A percentile compares a stretch with the other conserved stretches of the same genome.
phyloP scores from a whole-genome alignment of 768 basidiomycete species.

The Dentipellis fragilis region DNA sequence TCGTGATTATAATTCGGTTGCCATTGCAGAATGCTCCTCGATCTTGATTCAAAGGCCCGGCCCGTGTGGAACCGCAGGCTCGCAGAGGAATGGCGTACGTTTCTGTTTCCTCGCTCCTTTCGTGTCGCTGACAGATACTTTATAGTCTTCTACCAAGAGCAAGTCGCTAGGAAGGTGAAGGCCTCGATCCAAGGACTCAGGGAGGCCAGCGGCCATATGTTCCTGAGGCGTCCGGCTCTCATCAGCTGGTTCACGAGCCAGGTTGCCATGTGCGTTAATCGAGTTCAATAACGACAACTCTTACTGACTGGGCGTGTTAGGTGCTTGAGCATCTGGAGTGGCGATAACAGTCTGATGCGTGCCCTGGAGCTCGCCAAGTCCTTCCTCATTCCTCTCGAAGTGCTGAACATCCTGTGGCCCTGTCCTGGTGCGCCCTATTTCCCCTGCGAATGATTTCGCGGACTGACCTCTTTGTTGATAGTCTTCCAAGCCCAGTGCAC shows the following conservation, averaged over 20 bases:
- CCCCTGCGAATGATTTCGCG: neutral
- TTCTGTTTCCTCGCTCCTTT: neutral
- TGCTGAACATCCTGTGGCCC: conserved; percentile 64
- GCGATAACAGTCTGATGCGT: conserved; percentile 44
- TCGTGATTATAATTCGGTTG: conserved; percentile 6
- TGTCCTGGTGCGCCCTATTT: conserved; percentile 29
- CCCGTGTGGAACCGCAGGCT: conserved; percentile 62
- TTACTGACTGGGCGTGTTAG: conserved; percentile 20
- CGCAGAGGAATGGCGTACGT: conserved; percentile 74
- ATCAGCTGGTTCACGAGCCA: conserved; percentile 42
- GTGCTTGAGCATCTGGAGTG: conserved; percentile 56
- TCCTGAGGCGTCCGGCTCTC: conserved; percentile 38
- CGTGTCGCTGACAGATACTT: conserved; percentile 1
- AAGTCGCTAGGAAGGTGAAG: conserved; percentile 53
- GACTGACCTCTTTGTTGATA: neutral
- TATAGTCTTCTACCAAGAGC: conserved; percentile 58
- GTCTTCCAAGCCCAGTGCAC: neutral
- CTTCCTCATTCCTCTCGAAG: conserved; percentile 53
- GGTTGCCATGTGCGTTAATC: conserved; percentile 41
- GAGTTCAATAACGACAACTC: too few relatives aligned
- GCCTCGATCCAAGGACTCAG: conserved; percentile 41
- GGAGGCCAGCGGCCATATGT: conserved; percentile 40
- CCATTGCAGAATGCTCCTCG: conserved; percentile 35
- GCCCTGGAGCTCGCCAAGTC: conserved; percentile 60
- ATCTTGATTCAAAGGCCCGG: conserved; percentile 32